Percentiles rank a stretch among this genome's conserved stretches.
These are phyloP conservation scores for Tulasnella calospora DNA, from an alignment of 768 basidiomycete genomes.

Conservation along the genomic window DNA sequence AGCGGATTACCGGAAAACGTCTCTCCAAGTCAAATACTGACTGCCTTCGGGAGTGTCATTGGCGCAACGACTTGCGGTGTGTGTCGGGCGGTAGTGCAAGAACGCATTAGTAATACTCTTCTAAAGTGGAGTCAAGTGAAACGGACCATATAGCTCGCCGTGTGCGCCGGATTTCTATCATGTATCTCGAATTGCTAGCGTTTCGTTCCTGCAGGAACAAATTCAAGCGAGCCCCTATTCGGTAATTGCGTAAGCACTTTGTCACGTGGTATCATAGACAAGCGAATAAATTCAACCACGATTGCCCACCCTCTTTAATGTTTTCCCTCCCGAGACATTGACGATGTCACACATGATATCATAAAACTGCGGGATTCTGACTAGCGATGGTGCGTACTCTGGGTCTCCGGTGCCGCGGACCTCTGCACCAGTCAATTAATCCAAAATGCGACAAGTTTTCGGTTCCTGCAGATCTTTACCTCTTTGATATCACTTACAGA, in stretches of 20 bases:
- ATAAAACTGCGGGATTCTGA: too few relatives aligned
- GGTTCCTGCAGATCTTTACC: not conserved
- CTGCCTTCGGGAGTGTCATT: not conserved
- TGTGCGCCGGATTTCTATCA: not conserved
- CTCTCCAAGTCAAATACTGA: not conserved
- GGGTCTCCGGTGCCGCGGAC: too few relatives aligned
- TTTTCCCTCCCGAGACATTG: too few relatives aligned
- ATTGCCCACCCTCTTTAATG: too few relatives aligned
- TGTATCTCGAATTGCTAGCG: not conserved
- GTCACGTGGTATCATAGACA: not conserved
- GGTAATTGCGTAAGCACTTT: not conserved
- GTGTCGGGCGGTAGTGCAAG: not conserved
- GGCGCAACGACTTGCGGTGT: not conserved
- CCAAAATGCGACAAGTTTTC: not conserved
- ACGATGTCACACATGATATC: too few relatives aligned
- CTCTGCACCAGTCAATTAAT: not conserved
- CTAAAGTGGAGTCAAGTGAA: slow-evolving; percentile 11
- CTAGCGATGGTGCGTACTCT: too few relatives aligned
- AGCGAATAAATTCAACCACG: not conserved
- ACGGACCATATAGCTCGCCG: slow-evolving; percentile 10
- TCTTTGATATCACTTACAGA: not conserved
- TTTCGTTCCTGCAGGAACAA: not conserved
- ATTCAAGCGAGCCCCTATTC: not conserved
- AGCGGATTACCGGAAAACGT: not conserved
- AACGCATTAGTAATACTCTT: not conserved